These are phyloP conservation scores for Neurospora sp. DNA, from an alignment of 495 filamentous ascomycete species.

Conservation along the genomic window DNA sequence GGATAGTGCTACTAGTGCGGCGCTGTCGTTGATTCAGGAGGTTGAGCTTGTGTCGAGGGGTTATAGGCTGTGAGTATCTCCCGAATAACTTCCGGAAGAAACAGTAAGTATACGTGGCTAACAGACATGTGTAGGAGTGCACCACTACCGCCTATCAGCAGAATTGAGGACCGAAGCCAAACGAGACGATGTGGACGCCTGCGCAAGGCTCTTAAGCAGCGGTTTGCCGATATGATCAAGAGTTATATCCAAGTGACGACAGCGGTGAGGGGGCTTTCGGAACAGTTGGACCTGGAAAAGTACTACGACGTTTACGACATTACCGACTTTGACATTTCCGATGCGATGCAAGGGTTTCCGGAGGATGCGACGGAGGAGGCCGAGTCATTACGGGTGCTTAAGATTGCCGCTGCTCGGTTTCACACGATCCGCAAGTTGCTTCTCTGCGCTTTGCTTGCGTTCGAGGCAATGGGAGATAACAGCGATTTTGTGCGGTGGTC, in stretches of 20 bases:
- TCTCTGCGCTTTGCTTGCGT: constrained; percentile 74
- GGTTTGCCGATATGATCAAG: constrained; percentile 57
- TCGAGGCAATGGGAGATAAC: constrained; percentile 76
- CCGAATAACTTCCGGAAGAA: not conserved
- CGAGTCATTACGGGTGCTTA: constrained; percentile 71
- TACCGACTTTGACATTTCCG: constrained; percentile 61
- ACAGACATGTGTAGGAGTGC: constrained; percentile 53
- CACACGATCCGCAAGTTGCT: constrained; percentile 73
- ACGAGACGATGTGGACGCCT: constrained; percentile 68
- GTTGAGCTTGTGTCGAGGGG: constrained; percentile 92
- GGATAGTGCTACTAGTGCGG: constrained; percentile 68
- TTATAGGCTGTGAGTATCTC: constrained; percentile 67
- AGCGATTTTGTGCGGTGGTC: constrained; percentile 74
- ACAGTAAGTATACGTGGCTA: constrained; percentile 16
- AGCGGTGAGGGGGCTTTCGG: constrained; percentile 58
- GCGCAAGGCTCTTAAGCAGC: constrained; percentile 60
- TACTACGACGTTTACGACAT: constrained; percentile 92
- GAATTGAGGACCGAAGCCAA: constrained; percentile 70
- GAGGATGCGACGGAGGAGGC: constrained; percentile 54
- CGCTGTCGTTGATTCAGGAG: constrained; percentile 84
- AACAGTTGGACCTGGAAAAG: constrained; percentile 72
- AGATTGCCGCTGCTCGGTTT: constrained; percentile 66
- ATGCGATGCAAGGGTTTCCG: constrained; percentile 50
- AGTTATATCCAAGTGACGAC: constrained; percentile 57
- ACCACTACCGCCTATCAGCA: constrained; percentile 73